Evolutionary conservation across 2,329 filamentous ascomycete species (phyloP).

Genomic region (Teratosphaeriaceae sp.): DNA sequence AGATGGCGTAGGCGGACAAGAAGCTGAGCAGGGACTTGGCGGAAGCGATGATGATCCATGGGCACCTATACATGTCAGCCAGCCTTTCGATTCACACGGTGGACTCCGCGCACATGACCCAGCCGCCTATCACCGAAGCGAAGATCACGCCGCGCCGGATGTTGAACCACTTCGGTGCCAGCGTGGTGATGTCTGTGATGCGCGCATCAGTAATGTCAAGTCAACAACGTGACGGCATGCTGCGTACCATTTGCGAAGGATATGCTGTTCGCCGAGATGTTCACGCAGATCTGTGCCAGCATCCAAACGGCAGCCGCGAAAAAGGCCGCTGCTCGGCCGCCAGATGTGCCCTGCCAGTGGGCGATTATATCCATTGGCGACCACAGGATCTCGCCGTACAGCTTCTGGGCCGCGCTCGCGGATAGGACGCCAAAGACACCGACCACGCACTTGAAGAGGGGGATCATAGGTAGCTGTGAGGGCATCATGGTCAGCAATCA

Average conservation of each 20-base stretch:
- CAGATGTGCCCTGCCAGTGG: constrained; percentile 10
- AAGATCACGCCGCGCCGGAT: constrained; percentile 35
- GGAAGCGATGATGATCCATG: constrained; percentile 57
- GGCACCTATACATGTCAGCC: constrained; percentile 32
- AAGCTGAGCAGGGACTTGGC: constrained; percentile 47
- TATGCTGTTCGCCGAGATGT: constrained; percentile 47
- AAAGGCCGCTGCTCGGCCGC: constrained; percentile 16
- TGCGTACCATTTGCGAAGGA: constrained; percentile 39
- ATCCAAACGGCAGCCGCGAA: constrained; percentile 36
- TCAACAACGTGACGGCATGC: no score
- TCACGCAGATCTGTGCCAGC: constrained; percentile 49
- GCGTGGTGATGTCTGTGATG: constrained; percentile 42
- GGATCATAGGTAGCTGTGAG: constrained; percentile 12
- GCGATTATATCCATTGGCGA: constrained; percentile 14
- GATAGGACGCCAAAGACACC: constrained; percentile 51
- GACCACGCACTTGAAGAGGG: constrained; percentile 47
- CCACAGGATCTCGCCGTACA: constrained; percentile 37
- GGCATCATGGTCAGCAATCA: no score
- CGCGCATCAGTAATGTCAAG: no score
- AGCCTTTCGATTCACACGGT: not conserved
- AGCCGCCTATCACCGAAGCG: constrained; percentile 39
- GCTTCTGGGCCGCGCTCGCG: constrained; percentile 46
- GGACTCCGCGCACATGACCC: constrained; percentile 40
- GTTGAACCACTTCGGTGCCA: constrained; percentile 48
- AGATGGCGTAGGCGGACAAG: no score